Conservation (phyloP, 1,139 yeast genomes). For the Hansenula sp. region DNA sequence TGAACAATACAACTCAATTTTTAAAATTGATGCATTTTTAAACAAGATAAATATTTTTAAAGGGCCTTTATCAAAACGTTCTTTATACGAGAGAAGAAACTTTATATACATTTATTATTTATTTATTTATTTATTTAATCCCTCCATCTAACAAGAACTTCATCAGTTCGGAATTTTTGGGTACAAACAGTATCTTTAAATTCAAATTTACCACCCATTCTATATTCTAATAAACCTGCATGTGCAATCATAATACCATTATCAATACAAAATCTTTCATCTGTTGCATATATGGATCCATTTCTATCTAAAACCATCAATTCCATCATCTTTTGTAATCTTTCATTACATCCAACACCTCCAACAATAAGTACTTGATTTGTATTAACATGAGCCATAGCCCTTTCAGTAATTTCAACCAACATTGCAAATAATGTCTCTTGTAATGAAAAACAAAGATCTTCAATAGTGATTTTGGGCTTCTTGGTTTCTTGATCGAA, state of each 20-base stretch:
- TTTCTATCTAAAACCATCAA: conserved; percentile 86
- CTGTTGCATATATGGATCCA: conserved; percentile 89
- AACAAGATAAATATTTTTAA: too few species aligned
- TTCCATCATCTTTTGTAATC: conserved; percentile 95
- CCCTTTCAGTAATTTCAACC: conserved; percentile 96
- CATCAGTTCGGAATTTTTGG: conserved; percentile 91
- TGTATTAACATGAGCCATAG: conserved; percentile 95
- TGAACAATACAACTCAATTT: too few species aligned
- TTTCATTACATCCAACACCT: conserved; percentile 92
- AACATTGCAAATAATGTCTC: conserved; percentile 93
- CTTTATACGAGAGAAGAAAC: too few species aligned
- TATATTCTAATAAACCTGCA: conserved; percentile 83
- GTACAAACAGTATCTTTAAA: conserved; percentile 79
- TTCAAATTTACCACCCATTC: conserved; percentile 67
- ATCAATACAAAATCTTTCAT: conserved; percentile 94
- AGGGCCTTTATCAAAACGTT: too few species aligned
- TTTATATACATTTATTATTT: too few species aligned
- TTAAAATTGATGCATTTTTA: too few species aligned
- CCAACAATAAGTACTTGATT: conserved; percentile 92
- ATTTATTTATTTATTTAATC: too few species aligned
- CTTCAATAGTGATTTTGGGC: conserved; percentile 68
- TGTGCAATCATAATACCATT: conserved; percentile 99
- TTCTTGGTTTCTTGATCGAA: conserved; percentile 42
- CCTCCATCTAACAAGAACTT: conserved; percentile 87
- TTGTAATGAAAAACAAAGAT: conserved; percentile 87